Evolutionary conservation across 2,329 filamentous ascomycete species (phyloP).

Genomic region (Madurella fahalii): DNA sequence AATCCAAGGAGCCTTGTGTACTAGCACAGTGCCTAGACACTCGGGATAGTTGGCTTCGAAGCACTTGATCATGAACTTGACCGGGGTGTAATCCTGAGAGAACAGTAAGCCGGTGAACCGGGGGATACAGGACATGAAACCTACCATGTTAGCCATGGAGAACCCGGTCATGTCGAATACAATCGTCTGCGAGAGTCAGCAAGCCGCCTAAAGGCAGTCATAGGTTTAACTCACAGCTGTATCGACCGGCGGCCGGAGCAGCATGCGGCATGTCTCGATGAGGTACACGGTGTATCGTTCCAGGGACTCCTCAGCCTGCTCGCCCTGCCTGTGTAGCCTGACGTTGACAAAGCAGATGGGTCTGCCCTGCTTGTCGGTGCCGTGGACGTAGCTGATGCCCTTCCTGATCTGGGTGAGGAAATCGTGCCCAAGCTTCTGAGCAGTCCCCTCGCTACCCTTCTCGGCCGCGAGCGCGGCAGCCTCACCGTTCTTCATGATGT

Average conservation of each 20-base stretch:
- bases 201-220: background rate
- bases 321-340: slow-evolving; percentile 73
- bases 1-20: slow-evolving; percentile 95
- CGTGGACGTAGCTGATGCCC: slow-evolving; percentile 92
- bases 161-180: slow-evolving; percentile 97
- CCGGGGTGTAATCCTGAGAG: slow-evolving; percentile 76
- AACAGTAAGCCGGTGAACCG: slow-evolving; percentile 16
- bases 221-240: slow-evolving; percentile 68
- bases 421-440: slow-evolving; percentile 66
- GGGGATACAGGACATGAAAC: slow-evolving; percentile 18
- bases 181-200: slow-evolving; percentile 59
- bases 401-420: slow-evolving; percentile 80
- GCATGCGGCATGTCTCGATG: slow-evolving; percentile 88
- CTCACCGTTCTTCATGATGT: slow-evolving; percentile 78
- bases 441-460: slow-evolving; percentile 48
- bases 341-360: slow-evolving; percentile 85
- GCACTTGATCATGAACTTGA: slow-evolving; percentile 99
- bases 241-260: slow-evolving; percentile 75
- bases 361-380: slow-evolving; percentile 74
- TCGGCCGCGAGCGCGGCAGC: slow-evolving; percentile 59
- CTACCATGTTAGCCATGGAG: slow-evolving; percentile 87
- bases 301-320: slow-evolving; percentile 75
- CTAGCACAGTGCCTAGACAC: slow-evolving; percentile 79
- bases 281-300: slow-evolving; percentile 90
- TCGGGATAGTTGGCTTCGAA: slow-evolving; percentile 99